Conservation (phyloP, 1,284 basidiomycete genomes). For the Fistulinella cinereoalba region DNA sequence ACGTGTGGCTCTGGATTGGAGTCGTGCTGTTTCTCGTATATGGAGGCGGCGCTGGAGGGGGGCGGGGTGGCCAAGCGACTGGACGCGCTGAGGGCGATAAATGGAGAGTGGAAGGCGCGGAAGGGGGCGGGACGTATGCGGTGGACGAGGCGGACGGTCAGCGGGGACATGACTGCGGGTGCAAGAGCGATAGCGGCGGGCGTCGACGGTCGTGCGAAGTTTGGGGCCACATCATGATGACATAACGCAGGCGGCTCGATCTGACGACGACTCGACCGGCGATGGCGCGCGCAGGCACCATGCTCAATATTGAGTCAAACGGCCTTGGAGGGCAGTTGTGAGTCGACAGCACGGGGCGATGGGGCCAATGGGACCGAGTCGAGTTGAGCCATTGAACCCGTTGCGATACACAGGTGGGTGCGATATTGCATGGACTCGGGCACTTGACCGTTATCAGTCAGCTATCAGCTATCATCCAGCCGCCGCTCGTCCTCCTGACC, state of each 20-base stretch:
- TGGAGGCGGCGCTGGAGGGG: slow-evolving; percentile 25
- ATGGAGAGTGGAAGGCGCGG: slow-evolving; percentile 61
- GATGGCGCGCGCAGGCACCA: too few species aligned
- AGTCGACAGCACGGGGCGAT: too few species aligned
- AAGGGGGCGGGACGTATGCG: not conserved
- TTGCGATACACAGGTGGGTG: too few species aligned
- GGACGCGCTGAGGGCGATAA: slow-evolving; percentile 43
- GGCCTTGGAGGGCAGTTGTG: too few species aligned
- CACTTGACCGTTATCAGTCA: not conserved
- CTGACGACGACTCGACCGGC: not conserved
- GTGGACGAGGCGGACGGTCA: slow-evolving; percentile 6
- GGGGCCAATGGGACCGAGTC: too few species aligned
- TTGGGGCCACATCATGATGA: slow-evolving; percentile 23
- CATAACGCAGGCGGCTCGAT: slow-evolving; percentile 14
- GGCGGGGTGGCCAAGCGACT: slow-evolving; percentile 34
- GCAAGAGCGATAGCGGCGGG: slow-evolving; percentile 13
- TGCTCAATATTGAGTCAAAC: too few species aligned
- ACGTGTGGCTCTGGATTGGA: slow-evolving; percentile 45
- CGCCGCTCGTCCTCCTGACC: not conserved
- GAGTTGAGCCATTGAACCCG: too few species aligned
- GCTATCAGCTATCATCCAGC: not conserved
- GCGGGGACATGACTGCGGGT: slow-evolving; percentile 17
- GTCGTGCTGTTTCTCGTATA: slow-evolving; percentile 59
- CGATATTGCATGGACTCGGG: too few species aligned
- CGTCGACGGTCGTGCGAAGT: slow-evolving; percentile 20